Conservation (phyloP, 2,329 filamentous ascomycete genomes). For the Aspergillus fischeri region DNA sequence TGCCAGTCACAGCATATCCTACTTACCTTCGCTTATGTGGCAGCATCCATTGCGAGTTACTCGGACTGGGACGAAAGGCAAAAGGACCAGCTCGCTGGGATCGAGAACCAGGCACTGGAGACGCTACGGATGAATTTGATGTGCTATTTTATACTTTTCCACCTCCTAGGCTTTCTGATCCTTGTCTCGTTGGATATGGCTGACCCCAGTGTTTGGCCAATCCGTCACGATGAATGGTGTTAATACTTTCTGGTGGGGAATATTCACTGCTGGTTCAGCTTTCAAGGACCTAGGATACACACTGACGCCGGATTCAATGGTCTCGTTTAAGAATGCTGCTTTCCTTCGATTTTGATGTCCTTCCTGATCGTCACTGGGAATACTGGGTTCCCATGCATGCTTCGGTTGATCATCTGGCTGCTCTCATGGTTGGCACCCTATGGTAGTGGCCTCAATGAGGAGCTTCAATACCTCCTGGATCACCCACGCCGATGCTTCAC, state of each 20-base stretch:
- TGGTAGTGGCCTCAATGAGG: conserved; percentile 71
- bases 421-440: conserved; percentile 61
- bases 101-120: conserved; percentile 87
- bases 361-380: conserved; percentile 91
- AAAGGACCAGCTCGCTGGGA: conserved; percentile 86
- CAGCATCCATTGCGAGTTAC: conserved; percentile 82
- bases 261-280: conserved; percentile 79
- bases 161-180: conserved; percentile 66
- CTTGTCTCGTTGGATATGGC: conserved; percentile 77
- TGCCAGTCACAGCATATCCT: conserved; percentile 32
- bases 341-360: conserved; percentile 69
- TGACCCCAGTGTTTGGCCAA: conserved; percentile 56
- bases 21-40: conserved; percentile 85
- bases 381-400: conserved; percentile 87
- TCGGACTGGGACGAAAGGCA: conserved; percentile 86
- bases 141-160: conserved; percentile 75
- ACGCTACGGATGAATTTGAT: conserved; percentile 71
- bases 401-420: conserved; percentile 86
- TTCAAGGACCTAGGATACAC: conserved; percentile 93
- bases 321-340: conserved; percentile 71
- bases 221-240: conserved; percentile 58
- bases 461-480: conserved; percentile 80
- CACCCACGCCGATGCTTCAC: conserved; percentile 95
- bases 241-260: conserved; percentile 74
- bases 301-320: conserved; percentile 87